phyloP scores from a whole-genome alignment of 352 stramenopile genomes.

The Aphanomyces cochlioides region DNA sequence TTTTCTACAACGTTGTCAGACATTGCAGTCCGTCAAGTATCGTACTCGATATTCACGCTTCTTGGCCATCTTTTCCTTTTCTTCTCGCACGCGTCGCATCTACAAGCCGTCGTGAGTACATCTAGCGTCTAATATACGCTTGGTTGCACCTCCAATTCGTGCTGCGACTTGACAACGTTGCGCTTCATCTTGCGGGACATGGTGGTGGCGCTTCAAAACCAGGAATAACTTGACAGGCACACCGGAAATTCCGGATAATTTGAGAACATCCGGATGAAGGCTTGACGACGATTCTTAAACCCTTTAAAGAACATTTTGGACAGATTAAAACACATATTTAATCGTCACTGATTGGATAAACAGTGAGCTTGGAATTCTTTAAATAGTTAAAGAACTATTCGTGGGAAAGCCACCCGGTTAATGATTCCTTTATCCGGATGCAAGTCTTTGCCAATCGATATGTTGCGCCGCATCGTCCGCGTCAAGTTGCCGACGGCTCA shows the following conservation, averaged over 20 bases:
- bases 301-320: too few species aligned
- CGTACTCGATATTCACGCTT: constrained; percentile 58
- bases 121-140: not conserved
- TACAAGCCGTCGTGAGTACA: not conserved
- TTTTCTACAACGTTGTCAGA: constrained; percentile 1
- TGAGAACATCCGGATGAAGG: not conserved
- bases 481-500: not conserved
- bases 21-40: not conserved
- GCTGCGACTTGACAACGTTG: constrained; percentile 75
- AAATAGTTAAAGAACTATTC: too few species aligned
- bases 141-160: constrained; percentile 57
- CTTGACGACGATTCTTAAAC: too few species aligned
- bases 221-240: too few species aligned
- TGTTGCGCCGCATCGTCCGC: constrained; percentile 3
- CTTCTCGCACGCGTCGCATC: constrained; percentile 44
- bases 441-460: not conserved
- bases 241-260: not conserved
- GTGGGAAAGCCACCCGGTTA: too few species aligned
- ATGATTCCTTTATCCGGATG: not conserved
- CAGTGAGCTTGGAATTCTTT: too few species aligned
- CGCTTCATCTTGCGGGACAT: constrained; percentile 83
- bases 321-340: too few species aligned
- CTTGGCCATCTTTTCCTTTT: constrained; percentile 68
- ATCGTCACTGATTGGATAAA: too few species aligned
- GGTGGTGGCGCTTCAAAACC: not conserved